phyloP scores from a whole-genome alignment of 768 basidiomycete species.

The Auriculariales sp. region DNA sequence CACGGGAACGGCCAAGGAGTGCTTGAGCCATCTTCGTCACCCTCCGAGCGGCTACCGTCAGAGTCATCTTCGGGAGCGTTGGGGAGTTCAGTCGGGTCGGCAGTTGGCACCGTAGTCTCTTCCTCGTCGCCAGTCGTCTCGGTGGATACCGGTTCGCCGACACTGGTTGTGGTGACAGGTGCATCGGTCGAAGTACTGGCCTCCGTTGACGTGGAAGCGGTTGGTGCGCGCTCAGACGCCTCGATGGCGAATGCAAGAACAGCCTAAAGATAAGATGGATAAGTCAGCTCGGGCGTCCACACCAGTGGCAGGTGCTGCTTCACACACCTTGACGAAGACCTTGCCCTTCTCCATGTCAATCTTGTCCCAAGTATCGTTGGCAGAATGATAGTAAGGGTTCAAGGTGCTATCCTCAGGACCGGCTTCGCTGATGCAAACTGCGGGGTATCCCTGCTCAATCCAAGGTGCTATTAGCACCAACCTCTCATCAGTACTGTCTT shows the following conservation, averaged over 20 bases:
- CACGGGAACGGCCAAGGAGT: no score
- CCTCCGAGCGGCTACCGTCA: no score
- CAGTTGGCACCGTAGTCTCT: no score
- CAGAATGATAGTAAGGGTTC: not conserved
- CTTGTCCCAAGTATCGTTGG: slow-evolving; percentile 1
- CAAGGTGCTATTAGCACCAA: not conserved
- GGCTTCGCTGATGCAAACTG: not conserved
- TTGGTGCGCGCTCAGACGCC: not conserved
- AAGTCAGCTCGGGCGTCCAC: not conserved
- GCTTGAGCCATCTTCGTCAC: no score
- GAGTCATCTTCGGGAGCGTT: no score
- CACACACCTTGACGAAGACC: not conserved
- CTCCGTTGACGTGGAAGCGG: no score
- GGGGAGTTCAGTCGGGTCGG: no score
- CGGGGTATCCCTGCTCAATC: slow-evolving; percentile 1
- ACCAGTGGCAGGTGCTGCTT: not conserved
- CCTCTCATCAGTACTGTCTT: not conserved
- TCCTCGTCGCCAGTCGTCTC: no score
- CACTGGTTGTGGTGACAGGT: no score
- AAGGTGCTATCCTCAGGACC: slow-evolving; percentile 1
- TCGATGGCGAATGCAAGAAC: not conserved
- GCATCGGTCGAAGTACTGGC: no score
- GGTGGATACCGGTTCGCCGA: no score
- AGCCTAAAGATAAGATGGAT: not conserved
- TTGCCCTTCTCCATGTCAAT: not conserved